Evolutionary conservation across 1,139 yeast species (phyloP), one percentile per base, ranked within the genome.

Genomic region (Martiniozyma asiatica): DNA sequence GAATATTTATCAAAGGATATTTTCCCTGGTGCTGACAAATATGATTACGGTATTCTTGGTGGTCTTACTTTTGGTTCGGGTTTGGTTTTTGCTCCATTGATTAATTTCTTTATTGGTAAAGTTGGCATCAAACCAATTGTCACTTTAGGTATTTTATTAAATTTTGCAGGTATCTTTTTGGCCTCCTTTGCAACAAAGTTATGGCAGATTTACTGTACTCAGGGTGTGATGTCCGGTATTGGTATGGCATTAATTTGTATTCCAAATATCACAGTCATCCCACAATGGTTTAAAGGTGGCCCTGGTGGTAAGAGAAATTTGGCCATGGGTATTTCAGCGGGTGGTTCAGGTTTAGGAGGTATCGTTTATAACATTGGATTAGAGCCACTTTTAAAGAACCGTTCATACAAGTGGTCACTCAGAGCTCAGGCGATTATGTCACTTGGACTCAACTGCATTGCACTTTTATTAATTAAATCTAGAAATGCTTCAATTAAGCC

Each of bases 331-430:
- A 48, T 73, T 12, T 55, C 66, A n/a, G 72, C 72, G 22, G 47
- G 67, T 10, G 84, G 84, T 3, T 60, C 77, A 8, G 84, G 84
- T 8, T 39, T 68, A 8, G 84, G 82, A n/a, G 84, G 82, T 20
- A 58, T 73, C 22, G 53, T 68, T 1, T 71, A 68, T 42, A 61
- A 73, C 3, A 51, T 71, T 26, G 59, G 65, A 15, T 53, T 68
- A 20, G 65, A 69, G 41, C 57, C 58, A 18, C 47, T 74, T 14
- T 58, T 73, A 26, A 50, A 59, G 14, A 61, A 68, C 1, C 70
- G 71, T 8, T 54, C 65, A 38, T 76, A 68, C 38, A 52, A 55
- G 29, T 74, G 81, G 81, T 73, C 78, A 0, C 52, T 73, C 35
- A 50, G 80, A 37, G 55, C 64, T 37, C 58, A 65, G 29, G 74